Evolutionary conservation across 805 yeast species (phyloP).

Genomic region (Monosporozyma servazzii): DNA sequence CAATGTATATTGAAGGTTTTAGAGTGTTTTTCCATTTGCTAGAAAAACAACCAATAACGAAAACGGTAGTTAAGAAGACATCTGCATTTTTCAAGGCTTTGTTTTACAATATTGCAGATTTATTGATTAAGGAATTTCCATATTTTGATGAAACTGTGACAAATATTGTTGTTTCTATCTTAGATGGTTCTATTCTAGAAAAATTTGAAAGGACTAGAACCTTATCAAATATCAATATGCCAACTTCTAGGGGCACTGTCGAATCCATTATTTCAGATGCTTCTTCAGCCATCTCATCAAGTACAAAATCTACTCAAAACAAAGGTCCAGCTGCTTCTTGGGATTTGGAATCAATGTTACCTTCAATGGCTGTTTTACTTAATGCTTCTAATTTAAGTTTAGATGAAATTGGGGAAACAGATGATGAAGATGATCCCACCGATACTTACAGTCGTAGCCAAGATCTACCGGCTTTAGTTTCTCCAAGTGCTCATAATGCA

Average conservation of each 20-base stretch:
- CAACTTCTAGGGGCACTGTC: background rate
- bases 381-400: background rate
- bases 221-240: background rate
- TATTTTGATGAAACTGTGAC: conserved; percentile 15
- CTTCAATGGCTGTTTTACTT: background rate
- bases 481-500: conserved; percentile 2
- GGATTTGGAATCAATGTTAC: conserved; percentile 2
- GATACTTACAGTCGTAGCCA: background rate
- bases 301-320: background rate
- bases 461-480: background rate
- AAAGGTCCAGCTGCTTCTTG: background rate
- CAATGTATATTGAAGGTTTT: conserved; percentile 29
- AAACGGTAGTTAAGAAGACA: conserved; percentile 8
- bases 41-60: conserved; percentile 13
- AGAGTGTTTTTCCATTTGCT: conserved; percentile 21
- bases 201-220: conserved; percentile 7
- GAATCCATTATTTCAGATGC: background rate
- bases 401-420: background rate
- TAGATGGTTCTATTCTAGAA: conserved; percentile 11
- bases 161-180: conserved; percentile 12
- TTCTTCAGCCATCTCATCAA: background rate
- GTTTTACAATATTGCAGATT: conserved; percentile 12
- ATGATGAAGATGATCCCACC: background rate
- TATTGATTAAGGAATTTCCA: conserved; percentile 13
- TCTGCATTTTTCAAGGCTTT: conserved; percentile 24